A percentile compares a stretch with the other conserved stretches of the same genome.
Conservation (phyloP, 2,329 filamentous ascomycete genomes). For the Microdochium bolleyi region DNA sequence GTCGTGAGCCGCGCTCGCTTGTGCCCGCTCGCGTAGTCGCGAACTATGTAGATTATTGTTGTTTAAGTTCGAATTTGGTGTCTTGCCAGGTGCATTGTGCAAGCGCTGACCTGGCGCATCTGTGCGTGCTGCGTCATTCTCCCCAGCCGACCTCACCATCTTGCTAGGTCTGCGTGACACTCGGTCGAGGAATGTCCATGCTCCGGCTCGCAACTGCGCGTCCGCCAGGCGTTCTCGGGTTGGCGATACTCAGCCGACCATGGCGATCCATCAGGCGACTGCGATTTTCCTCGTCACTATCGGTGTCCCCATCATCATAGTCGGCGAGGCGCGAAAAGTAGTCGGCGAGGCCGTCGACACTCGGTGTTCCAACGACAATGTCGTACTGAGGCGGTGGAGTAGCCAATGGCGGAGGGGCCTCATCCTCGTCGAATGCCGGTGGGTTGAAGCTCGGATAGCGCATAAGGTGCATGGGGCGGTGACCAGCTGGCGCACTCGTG, state of each 20-base stretch:
- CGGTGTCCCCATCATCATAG: constrained; percentile 44
- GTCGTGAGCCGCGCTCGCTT: too few species aligned
- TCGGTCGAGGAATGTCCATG: constrained; percentile 42
- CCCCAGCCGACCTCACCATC: background rate
- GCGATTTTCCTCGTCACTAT: constrained; percentile 20
- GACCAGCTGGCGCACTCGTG: constrained; percentile 17
- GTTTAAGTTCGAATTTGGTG: too few species aligned
- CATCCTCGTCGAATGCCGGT: constrained; percentile 76
- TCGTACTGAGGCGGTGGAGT: constrained; percentile 86
- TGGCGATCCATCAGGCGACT: constrained; percentile 38
- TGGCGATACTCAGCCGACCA: constrained; percentile 49
- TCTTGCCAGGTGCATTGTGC: too few species aligned
- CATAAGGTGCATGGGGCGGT: constrained; percentile 76
- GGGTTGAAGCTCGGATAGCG: constrained; percentile 82
- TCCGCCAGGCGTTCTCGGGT: constrained; percentile 46
- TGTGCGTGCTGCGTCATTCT: too few species aligned
- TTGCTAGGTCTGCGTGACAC: constrained; percentile 11
- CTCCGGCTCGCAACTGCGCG: constrained; percentile 47
- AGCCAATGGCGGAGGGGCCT: constrained; percentile 57
- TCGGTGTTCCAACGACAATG: constrained; percentile 60
- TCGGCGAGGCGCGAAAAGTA: constrained; percentile 79
- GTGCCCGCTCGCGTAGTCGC: too few species aligned
- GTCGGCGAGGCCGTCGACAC: constrained; percentile 67
- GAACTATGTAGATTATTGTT: too few species aligned
- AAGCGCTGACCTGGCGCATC: too few species aligned